Conservation (phyloP, 306 rosid species). For the Glycine tomentella region DNA sequence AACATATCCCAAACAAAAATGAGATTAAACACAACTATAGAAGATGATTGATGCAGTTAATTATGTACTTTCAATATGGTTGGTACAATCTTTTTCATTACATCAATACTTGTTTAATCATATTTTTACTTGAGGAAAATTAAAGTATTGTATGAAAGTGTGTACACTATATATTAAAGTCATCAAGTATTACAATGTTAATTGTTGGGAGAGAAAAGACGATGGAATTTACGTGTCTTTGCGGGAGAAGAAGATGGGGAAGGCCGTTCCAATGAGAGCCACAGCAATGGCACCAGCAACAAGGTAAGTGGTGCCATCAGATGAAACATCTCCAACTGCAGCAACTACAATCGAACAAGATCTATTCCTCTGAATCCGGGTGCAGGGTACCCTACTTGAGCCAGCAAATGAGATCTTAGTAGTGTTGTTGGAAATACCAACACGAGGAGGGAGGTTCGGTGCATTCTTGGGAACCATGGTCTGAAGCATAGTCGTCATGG, state of each 20-base stretch:
- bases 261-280: slow-evolving; percentile 86
- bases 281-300: slow-evolving; percentile 79
- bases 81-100: too few species aligned
- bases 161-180: too few species aligned
- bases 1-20: too few species aligned
- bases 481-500: slow-evolving; percentile 51
- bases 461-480: slow-evolving; percentile 51
- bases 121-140: too few species aligned
- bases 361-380: slow-evolving; percentile 41
- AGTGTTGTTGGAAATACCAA: background rate
- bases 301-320: slow-evolving; percentile 71
- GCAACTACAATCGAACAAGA: slow-evolving; percentile 62
- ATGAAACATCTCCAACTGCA: slow-evolving; percentile 80
- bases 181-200: too few species aligned
- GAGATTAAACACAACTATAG: too few species aligned
- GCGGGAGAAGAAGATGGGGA: slow-evolving; percentile 85
- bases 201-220: too few species aligned
- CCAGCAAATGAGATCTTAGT: slow-evolving; percentile 27
- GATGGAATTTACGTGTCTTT: slow-evolving; percentile 54
- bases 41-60: too few species aligned
- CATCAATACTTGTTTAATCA: too few species aligned
- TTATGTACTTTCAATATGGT: too few species aligned
- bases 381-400: slow-evolving; percentile 38
- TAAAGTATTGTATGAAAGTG: too few species aligned
- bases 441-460: background rate